phyloP scores from a whole-genome alignment of 2,329 filamentous ascomycete genomes.

The Aspergillus quadrilineatus region DNA sequence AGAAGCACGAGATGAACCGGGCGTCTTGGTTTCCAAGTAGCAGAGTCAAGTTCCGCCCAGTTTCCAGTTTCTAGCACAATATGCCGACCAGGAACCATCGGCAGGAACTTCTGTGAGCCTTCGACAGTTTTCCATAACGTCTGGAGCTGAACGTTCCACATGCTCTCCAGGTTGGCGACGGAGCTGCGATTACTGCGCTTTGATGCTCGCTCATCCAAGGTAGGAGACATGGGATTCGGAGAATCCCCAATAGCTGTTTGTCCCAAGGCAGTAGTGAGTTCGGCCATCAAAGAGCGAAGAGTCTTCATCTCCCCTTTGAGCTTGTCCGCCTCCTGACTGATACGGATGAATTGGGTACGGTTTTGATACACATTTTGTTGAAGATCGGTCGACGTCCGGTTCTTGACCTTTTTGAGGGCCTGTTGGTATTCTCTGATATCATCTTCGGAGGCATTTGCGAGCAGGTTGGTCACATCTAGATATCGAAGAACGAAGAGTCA shows the following conservation, averaged over 20 bases:
- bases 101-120: slow-evolving; percentile 93
- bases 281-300: slow-evolving; percentile 84
- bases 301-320: slow-evolving; percentile 94
- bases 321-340: slow-evolving; percentile 98
- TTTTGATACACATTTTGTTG: slow-evolving; percentile 98
- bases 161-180: slow-evolving; percentile 69
- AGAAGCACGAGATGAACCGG: slow-evolving; percentile 89
- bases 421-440: slow-evolving; percentile 82
- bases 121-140: slow-evolving; percentile 96
- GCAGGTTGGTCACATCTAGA: slow-evolving; percentile 56
- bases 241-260: slow-evolving; percentile 49
- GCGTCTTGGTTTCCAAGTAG: slow-evolving; percentile 89
- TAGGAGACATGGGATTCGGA: slow-evolving; percentile 54
- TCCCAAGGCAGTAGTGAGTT: slow-evolving; percentile 71
- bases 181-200: slow-evolving; percentile 76
- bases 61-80: slow-evolving; percentile 88
- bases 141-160: slow-evolving; percentile 68
- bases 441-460: slow-evolving; percentile 82
- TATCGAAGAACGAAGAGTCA: slow-evolving; percentile 13
- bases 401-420: slow-evolving; percentile 72
- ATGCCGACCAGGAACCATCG: slow-evolving; percentile 85
- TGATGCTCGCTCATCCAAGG: slow-evolving; percentile 51
- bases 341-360: slow-evolving; percentile 96
- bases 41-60: slow-evolving; percentile 96
- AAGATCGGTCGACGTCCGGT: slow-evolving; percentile 75